phyloP scores from a whole-genome alignment of 805 yeast genomes.

The Metschnikowia sp. region DNA sequence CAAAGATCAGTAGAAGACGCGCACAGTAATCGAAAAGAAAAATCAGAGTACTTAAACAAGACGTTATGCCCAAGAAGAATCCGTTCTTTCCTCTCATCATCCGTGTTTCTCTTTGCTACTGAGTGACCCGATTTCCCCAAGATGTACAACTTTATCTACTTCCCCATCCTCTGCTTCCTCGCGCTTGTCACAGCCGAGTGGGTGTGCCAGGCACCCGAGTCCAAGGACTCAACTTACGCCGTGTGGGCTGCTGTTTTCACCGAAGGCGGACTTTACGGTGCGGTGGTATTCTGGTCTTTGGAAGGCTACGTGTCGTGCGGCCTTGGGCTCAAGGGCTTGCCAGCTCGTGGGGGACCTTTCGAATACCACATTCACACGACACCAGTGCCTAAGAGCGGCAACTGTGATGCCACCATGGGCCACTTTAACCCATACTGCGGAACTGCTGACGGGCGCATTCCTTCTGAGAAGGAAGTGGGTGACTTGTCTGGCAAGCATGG shows the following conservation, averaged over 20 bases:
- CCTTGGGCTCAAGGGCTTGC: constrained; percentile 32
- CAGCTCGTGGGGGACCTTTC: constrained; percentile 38
- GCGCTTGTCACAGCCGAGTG: neutral
- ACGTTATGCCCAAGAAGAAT: neutral
- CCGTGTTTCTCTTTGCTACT: neutral
- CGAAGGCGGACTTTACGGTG: constrained; percentile 21
- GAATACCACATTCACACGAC: constrained; percentile 36
- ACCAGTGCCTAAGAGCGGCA: constrained; percentile 34
- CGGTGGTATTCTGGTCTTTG: constrained; percentile 26
- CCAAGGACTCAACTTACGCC: constrained; percentile 1
- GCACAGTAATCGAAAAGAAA: too few species aligned
- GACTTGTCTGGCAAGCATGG: constrained; percentile 43
- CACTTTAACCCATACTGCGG: constrained; percentile 42
- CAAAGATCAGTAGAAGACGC: too few species aligned
- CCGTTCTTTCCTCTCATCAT: neutral
- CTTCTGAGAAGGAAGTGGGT: constrained; percentile 31
- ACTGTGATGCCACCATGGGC: constrained; percentile 29
- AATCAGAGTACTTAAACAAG: neutral
- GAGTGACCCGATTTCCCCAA: neutral
- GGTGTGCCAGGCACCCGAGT: neutral
- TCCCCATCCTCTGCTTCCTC: neutral
- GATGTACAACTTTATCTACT: neutral
- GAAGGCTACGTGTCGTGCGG: constrained; percentile 32
- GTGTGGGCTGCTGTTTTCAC: constrained; percentile 2
- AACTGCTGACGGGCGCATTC: constrained; percentile 20